Evolutionary conservation across 176 grass and related monocot species (phyloP).

Genomic region (Coix lacrymajobi): DNA sequence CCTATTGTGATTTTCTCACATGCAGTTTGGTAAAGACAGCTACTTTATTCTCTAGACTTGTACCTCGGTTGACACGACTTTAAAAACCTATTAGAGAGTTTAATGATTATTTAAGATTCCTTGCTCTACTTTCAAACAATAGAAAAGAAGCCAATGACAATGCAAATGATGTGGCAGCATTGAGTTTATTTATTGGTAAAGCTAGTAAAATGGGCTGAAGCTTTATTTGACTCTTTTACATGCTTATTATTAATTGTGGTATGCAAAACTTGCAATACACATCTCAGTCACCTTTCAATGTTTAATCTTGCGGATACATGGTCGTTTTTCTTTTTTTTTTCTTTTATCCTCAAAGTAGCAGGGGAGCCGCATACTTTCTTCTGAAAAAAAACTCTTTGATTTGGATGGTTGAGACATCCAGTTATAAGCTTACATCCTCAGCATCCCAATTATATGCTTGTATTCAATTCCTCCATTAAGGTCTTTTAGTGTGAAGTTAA

Average conservation of each 20-base stretch:
- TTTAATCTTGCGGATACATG: background rate
- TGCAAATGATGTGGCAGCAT: background rate
- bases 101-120: background rate
- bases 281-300: background rate
- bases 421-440: background rate
- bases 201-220: background rate
- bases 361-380: background rate
- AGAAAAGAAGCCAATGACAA: background rate
- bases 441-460: background rate
- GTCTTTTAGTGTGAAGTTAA: background rate
- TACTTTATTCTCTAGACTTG: background rate
- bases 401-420: background rate
- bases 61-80: background rate
- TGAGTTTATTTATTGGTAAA: background rate
- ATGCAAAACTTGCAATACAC: background rate
- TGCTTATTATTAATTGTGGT: background rate
- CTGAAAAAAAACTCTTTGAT: background rate
- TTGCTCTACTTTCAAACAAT: background rate
- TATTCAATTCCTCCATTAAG: background rate
- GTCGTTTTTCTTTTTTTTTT: background rate
- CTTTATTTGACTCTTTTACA: background rate
- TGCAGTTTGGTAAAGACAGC: background rate
- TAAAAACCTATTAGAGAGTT: background rate
- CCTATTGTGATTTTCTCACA: background rate
- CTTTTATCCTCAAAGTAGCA: background rate